Evolutionary conservation across 2,329 filamentous ascomycete species (phyloP).

Genomic region (Curvularia sp.): DNA sequence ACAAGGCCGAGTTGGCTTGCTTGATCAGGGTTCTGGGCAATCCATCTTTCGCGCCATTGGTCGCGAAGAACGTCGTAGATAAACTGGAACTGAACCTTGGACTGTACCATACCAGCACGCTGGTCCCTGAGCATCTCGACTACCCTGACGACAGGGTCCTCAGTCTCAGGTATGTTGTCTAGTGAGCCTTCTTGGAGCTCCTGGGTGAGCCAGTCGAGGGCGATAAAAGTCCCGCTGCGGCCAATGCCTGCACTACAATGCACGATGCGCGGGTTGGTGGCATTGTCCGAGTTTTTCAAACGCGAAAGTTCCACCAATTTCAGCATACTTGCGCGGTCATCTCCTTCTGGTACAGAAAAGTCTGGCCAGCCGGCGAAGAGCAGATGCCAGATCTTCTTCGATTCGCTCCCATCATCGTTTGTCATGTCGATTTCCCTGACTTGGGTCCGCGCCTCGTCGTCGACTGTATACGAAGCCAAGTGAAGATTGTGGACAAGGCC

Average conservation of each 20-base stretch:
- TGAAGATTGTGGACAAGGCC: constrained; percentile 72
- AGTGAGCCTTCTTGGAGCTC: constrained; percentile 80
- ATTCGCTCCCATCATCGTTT: constrained; percentile 55
- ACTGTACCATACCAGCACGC: constrained; percentile 94
- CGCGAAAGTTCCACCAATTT: constrained; percentile 73
- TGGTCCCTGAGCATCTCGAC: constrained; percentile 86
- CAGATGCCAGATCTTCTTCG: constrained; percentile 79
- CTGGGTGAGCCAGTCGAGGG: constrained; percentile 86
- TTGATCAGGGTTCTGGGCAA: constrained; percentile 37
- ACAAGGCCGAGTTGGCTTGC: constrained; percentile 36
- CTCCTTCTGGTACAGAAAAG: constrained; percentile 78
- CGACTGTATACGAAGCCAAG: constrained; percentile 63
- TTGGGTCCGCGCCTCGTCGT: constrained; percentile 68
- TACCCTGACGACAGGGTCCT: constrained; percentile 77
- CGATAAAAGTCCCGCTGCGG: constrained; percentile 93
- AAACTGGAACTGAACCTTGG: constrained; percentile 82
- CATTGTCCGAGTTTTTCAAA: constrained; percentile 59
- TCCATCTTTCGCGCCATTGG: constrained; percentile 68
- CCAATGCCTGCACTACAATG: constrained; percentile 87
- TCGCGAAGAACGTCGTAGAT: constrained; percentile 86
- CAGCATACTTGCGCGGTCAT: constrained; percentile 72
- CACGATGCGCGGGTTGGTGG: constrained; percentile 73
- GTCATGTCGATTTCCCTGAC: constrained; percentile 72
- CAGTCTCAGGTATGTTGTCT: constrained; percentile 55
- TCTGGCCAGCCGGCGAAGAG: constrained; percentile 91